A percentile compares a stretch with the other conserved stretches of the same genome.
Conservation (phyloP, 1,139 yeast species). For the Kurtzmaniella quercitrusa region DNA sequence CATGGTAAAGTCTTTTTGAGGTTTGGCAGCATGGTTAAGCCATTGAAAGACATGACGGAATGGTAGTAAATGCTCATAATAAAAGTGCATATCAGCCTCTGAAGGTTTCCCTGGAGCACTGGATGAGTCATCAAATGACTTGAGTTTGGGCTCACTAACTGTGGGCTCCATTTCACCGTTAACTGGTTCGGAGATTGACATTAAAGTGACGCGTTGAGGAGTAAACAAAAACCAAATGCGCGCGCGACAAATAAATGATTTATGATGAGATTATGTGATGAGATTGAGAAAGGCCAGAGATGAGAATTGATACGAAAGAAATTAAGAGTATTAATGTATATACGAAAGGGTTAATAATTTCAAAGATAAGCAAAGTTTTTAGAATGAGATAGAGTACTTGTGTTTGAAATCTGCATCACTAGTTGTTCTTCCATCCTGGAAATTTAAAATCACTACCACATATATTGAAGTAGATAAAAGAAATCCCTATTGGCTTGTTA, state of each 20-base stretch:
- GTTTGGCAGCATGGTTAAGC: slow-evolving; percentile 81
- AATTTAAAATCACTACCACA: no score
- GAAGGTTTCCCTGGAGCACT: slow-evolving; percentile 41
- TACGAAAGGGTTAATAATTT: no score
- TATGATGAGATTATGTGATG: not conserved
- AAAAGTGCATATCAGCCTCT: slow-evolving; percentile 66
- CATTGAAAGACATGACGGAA: slow-evolving; percentile 77
- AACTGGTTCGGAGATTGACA: not conserved
- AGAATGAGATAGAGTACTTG: no score
- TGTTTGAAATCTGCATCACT: no score
- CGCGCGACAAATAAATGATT: not conserved
- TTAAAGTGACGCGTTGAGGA: slow-evolving; percentile 1
- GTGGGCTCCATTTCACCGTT: not conserved
- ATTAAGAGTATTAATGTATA: no score
- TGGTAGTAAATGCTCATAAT: slow-evolving; percentile 69
- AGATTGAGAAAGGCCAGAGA: no score
- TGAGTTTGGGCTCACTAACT: slow-evolving; percentile 1
- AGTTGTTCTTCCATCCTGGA: no score
- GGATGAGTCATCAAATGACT: slow-evolving; percentile 4
- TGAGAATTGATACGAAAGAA: no score
- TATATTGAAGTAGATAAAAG: no score
- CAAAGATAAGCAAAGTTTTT: no score
- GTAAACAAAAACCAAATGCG: not conserved
- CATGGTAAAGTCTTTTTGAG: slow-evolving; percentile 69
- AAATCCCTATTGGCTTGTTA: no score